Conservation (phyloP, 179 eudicot genomes). For the Spinacia oleracea region DNA sequence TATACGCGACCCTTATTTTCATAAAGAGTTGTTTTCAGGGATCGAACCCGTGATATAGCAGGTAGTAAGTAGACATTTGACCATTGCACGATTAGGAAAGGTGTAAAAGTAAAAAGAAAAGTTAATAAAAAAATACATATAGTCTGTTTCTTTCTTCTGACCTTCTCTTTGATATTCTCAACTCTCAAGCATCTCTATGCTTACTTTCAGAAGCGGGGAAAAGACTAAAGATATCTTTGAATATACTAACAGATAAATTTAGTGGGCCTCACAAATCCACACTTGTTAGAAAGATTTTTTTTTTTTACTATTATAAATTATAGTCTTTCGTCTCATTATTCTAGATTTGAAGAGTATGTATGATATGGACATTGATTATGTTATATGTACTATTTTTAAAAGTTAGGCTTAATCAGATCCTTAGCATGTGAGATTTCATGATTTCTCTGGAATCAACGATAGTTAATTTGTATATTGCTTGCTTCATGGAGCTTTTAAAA, state of each 20-base stretch:
- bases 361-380: slow-evolving; percentile 35
- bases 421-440: slow-evolving; percentile 31
- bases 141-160: slow-evolving; percentile 33
- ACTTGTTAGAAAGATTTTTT: slow-evolving; percentile 24
- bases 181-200: slow-evolving; percentile 47
- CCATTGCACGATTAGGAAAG: no score
- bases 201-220: slow-evolving; percentile 33
- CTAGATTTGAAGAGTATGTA: slow-evolving; percentile 32
- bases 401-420: slow-evolving; percentile 24
- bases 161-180: slow-evolving; percentile 41
- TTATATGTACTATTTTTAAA: slow-evolving; percentile 16
- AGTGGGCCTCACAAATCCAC: slow-evolving; percentile 43
- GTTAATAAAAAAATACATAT: no score
- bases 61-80: no score
- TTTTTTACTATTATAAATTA: slow-evolving; percentile 8
- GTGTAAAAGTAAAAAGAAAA: slow-evolving; percentile 20
- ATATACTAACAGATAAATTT: slow-evolving; percentile 34
- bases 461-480: slow-evolving; percentile 24
- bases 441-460: slow-evolving; percentile 16
- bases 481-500: slow-evolving; percentile 15
- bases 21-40: no score
- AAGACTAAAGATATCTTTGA: slow-evolving; percentile 41
- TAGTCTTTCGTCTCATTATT: slow-evolving; percentile 22
- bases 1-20: no score
- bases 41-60: no score